phyloP scores from a whole-genome alignment of 306 rosid species.

The Quercus wislizeni region DNA sequence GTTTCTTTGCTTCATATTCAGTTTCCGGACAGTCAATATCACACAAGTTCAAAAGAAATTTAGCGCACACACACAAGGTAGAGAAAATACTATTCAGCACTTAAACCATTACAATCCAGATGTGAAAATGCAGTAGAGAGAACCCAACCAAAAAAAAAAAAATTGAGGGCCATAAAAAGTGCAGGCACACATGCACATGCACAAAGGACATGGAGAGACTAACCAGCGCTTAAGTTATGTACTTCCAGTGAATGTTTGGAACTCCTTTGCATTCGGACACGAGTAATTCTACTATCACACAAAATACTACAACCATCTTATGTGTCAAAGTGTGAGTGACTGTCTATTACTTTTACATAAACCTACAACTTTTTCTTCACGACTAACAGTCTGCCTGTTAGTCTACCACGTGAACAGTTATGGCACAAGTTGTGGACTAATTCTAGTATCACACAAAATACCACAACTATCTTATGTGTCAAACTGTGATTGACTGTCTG shows the following conservation, averaged over 20 bases:
- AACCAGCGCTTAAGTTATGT: not conserved
- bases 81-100: not conserved
- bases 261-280: not conserved
- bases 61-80: not conserved
- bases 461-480: too few species aligned
- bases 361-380: accelerated
- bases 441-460: too few species aligned
- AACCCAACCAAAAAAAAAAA: not conserved
- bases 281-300: too few species aligned
- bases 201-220: not conserved
- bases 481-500: too few species aligned
- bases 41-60: not conserved
- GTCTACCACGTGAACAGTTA: accelerated
- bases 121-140: not conserved
- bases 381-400: too few species aligned
- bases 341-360: too few species aligned
- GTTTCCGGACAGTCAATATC: slow-evolving; percentile 46
- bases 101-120: not conserved
- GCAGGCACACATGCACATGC: not conserved
- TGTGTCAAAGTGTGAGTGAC: too few species aligned
- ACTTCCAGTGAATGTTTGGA: not conserved
- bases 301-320: too few species aligned
- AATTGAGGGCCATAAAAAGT: not conserved
- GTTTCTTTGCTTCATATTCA: slow-evolving; percentile 66
- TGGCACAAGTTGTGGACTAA: too few species aligned